Evolutionary conservation across 257 asterid genomes (phyloP).

Genomic region (Salvia miltiorrhiza): DNA sequence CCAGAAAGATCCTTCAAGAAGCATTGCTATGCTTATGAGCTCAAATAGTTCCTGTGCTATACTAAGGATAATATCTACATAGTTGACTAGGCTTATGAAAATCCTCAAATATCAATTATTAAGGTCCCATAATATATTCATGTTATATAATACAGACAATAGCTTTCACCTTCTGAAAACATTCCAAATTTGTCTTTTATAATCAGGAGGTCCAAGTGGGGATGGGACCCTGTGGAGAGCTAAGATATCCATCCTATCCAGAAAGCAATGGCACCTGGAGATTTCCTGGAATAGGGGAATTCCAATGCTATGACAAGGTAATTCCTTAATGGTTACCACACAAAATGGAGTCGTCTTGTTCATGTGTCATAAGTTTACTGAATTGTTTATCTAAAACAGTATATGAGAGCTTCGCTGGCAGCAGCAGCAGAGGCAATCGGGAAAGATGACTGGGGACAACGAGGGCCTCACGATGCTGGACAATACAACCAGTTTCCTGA

Average conservation of each 20-base stretch:
- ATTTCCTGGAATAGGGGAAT: slow-evolving; percentile 91
- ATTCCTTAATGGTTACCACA: background rate
- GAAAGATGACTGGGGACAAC: slow-evolving; percentile 69
- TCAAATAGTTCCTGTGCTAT: background rate
- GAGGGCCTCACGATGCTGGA: slow-evolving; percentile 89
- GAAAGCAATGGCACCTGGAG: slow-evolving; percentile 90
- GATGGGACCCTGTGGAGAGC: slow-evolving; percentile 96
- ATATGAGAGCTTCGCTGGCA: slow-evolving; percentile 83
- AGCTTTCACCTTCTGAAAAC: slow-evolving; percentile 17
- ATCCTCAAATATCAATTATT: slow-evolving; percentile 5
- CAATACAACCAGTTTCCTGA: slow-evolving; percentile 79
- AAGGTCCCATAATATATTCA: slow-evolving; percentile 17
- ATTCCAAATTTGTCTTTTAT: slow-evolving; percentile 8
- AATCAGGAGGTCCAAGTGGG: slow-evolving; percentile 93
- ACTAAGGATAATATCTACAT: background rate
- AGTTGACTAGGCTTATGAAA: slow-evolving; percentile 6
- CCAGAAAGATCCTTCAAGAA: background rate
- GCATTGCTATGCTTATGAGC: background rate
- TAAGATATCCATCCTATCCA: slow-evolving; percentile 94
- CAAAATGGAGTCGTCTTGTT: slow-evolving; percentile 3
- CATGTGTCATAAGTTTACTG: slow-evolving; percentile 7
- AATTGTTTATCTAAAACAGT: slow-evolving; percentile 39
- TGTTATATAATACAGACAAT: slow-evolving; percentile 18
- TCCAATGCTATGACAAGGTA: slow-evolving; percentile 92
- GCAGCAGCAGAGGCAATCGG: slow-evolving; percentile 71